phyloP scores from a whole-genome alignment of 345 rosid genomes.

The Eutrema yunnanense region DNA sequence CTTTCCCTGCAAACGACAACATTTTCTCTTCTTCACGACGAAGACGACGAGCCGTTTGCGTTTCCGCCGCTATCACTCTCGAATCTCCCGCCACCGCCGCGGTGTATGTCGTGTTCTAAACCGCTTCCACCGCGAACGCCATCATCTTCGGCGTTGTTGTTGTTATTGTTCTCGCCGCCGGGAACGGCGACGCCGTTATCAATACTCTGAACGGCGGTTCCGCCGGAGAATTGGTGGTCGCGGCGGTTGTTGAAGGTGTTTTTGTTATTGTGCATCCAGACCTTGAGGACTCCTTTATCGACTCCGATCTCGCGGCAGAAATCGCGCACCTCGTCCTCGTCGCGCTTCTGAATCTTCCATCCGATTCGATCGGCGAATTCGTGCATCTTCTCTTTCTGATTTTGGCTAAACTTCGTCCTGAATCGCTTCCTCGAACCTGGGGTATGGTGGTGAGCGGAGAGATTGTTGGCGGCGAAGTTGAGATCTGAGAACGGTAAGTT shows the following conservation, averaged over 20 bases:
- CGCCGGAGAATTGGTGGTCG: constrained; percentile 6
- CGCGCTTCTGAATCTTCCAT: constrained; percentile 91
- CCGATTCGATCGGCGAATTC: constrained; percentile 71
- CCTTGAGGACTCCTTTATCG: constrained; percentile 71
- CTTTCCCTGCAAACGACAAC: constrained; percentile 25
- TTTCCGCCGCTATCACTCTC: constrained; percentile 28
- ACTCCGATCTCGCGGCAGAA: constrained; percentile 72
- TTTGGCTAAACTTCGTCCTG: constrained; percentile 61
- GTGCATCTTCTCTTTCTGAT: constrained; percentile 68
- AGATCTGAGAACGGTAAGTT: constrained; percentile 28
- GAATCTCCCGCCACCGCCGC: constrained; percentile 15
- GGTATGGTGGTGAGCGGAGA: not conserved
- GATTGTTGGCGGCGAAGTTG: constrained; percentile 11
- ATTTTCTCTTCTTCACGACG: constrained; percentile 16
- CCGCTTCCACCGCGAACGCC: not conserved
- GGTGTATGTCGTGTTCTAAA: not conserved
- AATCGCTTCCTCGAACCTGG: constrained; percentile 52
- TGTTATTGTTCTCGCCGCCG: not conserved
- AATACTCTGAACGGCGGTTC: not conserved
- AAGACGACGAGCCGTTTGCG: constrained; percentile 27
- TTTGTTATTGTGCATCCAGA: constrained; percentile 99
- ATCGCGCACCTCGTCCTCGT: constrained; percentile 55
- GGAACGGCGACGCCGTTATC: not conserved
- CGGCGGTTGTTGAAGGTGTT: constrained; percentile 46
- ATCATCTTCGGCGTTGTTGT: not conserved